Base-by-base conservation (phyloP, 257 asterid species). In the Solanum neorickii region DNA sequence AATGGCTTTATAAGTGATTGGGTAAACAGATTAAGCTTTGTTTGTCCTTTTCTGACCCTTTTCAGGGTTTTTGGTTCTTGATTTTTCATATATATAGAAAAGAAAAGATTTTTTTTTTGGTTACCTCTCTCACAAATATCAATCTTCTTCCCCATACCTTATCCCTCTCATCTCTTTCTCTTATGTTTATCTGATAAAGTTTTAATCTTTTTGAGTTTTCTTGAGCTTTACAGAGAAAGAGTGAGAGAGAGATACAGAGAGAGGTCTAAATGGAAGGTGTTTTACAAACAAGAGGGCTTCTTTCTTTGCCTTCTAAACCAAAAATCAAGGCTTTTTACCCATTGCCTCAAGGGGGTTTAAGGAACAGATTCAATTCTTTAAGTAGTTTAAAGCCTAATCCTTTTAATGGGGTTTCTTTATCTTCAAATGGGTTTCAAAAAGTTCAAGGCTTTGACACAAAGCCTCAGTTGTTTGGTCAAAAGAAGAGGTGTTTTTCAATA, bases 301-400 rank as follows among this genome's bases (percentile, higher is more conserved):
- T 94, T 87, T 94, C 98, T 10, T 33, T 95, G 11, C 98, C 98
- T 77, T 87, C 97, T 77, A 96, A 94, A 86, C 97, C 99, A 88
- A 93, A 89, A 90, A 88, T 88, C 89, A 93, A 94, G 52, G 91
- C 94, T 86, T 95, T 92, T 60, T 52, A 89, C 65, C 62, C 90
- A 35, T 87, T 89, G 6, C 96, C 95, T 23, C 93, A 91, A 20
- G 91, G 88, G 86, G 95, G 90, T 83, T 84, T 94, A 77, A 92
- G 97, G 89, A 89, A 90, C 29, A 95, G 97, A 87, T 88, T 93
- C 91, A 94, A 74, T 56, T 90, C 95, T 11, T 41, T 84, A 59
- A 94, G 91, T 76, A 66, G 91, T 39, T 65, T 89, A 18, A 93
- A 93, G 89, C 84, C 93, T 11, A 92, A 84, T 29, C 52, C 88